These are phyloP conservation scores for Pichia paraexigua DNA, from an alignment of 805 yeast genomes.

Conservation along the genomic window DNA sequence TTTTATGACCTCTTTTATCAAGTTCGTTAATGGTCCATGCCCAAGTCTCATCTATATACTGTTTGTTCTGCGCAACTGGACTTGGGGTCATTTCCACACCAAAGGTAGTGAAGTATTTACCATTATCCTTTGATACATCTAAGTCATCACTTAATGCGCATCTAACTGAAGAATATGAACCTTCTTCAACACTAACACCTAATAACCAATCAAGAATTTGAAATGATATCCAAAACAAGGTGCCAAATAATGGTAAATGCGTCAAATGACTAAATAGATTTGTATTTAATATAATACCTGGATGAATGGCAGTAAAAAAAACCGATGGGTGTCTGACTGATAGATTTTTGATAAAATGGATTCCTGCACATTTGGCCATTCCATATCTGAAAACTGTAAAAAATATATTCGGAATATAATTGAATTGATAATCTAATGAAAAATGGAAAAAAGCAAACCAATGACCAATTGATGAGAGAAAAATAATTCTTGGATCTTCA, in stretches of 20 bases:
- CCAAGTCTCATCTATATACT: conserved; percentile 65
- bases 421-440: conserved; percentile 40
- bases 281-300: conserved; percentile 82
- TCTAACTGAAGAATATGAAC: conserved; percentile 54
- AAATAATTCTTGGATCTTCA: conserved; percentile 46
- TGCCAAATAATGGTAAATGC: conserved; percentile 68
- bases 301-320: conserved; percentile 61
- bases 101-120: conserved; percentile 56
- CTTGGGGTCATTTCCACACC: conserved; percentile 55
- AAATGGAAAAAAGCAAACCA: conserved; percentile 42
- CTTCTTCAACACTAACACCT: conserved; percentile 69
- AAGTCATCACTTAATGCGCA: conserved; percentile 51
- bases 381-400: conserved; percentile 78
- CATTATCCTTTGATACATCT: conserved; percentile 49
- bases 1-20: conserved; percentile 39
- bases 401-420: conserved; percentile 53
- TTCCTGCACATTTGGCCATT: conserved; percentile 67
- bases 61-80: conserved; percentile 45
- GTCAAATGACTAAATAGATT: conserved; percentile 72
- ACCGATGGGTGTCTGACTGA: conserved; percentile 61
- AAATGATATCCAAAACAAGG: conserved; percentile 61
- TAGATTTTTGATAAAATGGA: conserved; percentile 60
- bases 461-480: conserved; percentile 62
- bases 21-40: conserved; percentile 66
- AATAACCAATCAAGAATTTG: conserved; percentile 60